Conservation (phyloP, 176 grass and related monocot species). For the Cenchrus americanus region DNA sequence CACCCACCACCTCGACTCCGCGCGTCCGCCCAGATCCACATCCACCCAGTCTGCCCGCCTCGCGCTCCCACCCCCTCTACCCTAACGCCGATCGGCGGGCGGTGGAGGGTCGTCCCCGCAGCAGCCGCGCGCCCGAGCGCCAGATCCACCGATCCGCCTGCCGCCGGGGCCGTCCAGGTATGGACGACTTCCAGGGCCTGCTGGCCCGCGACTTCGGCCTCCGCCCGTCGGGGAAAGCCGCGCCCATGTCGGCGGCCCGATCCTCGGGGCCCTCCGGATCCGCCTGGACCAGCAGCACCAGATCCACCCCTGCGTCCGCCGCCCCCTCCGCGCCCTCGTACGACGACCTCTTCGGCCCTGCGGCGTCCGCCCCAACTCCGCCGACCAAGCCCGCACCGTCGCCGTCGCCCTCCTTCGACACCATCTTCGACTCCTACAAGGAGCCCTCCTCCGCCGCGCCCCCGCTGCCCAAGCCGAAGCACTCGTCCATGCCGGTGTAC, state of each 20-base stretch:
- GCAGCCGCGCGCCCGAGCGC: neutral
- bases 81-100: neutral
- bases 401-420: conserved; percentile 39
- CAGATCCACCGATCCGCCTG: conserved; percentile 44
- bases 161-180: neutral
- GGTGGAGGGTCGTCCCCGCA: neutral
- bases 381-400: conserved; percentile 39
- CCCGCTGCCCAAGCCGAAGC: conserved; percentile 41
- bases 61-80: neutral
- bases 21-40: conserved; percentile 31
- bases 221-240: conserved; percentile 60
- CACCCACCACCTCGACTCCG: neutral
- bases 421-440: conserved; percentile 57
- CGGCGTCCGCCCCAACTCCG: conserved; percentile 36
- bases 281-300: conserved; percentile 43
- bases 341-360: conserved; percentile 63
- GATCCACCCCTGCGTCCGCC: conserved; percentile 52
- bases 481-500: conserved; percentile 55
- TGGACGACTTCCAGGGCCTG: conserved; percentile 69
- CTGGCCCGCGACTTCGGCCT: conserved; percentile 72
- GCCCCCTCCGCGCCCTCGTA: conserved; percentile 50
- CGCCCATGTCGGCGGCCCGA: conserved; percentile 69
- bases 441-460: conserved; percentile 23
- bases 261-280: conserved; percentile 38
- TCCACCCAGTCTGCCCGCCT: neutral